These are phyloP conservation scores for Fusarium mundagurra DNA, from an alignment of 2,329 filamentous ascomycete species.

Conservation along the genomic window DNA sequence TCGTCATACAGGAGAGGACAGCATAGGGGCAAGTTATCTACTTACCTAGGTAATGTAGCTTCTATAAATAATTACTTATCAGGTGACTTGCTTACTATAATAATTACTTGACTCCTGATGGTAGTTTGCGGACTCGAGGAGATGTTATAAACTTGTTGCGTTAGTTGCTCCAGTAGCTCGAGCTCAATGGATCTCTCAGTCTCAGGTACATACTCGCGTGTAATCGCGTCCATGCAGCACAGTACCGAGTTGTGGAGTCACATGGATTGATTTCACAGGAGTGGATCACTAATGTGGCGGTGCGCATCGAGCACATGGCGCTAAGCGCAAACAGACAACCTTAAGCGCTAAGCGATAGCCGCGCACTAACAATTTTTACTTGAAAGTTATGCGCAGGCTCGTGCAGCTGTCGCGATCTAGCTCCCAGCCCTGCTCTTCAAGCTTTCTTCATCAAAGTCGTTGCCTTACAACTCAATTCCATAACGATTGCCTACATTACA, in stretches of 20 bases:
- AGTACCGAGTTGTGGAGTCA: background rate
- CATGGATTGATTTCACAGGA: background rate
- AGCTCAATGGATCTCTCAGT: background rate
- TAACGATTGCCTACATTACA: slow-evolving; percentile 3
- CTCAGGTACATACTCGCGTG: background rate
- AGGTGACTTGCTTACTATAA: too few species aligned
- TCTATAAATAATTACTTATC: background rate
- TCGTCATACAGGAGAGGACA: background rate
- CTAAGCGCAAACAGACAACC: background rate
- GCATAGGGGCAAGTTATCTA: background rate
- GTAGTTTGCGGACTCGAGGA: background rate
- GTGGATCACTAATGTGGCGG: slow-evolving; percentile 20
- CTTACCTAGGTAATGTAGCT: background rate
- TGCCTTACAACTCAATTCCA: slow-evolving; percentile 25
- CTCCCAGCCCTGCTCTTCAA: slow-evolving; percentile 24
- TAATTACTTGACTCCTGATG: too few species aligned
- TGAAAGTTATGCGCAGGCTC: slow-evolving; percentile 16
- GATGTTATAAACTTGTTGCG: background rate
- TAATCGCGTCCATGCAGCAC: background rate
- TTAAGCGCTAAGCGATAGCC: slow-evolving; percentile 31
- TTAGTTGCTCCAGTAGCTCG: background rate
- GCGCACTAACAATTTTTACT: slow-evolving; percentile 25
- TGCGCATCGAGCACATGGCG: slow-evolving; percentile 20
- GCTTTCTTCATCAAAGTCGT: slow-evolving; percentile 9
- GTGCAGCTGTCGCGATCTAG: slow-evolving; percentile 30